These are phyloP conservation scores for Gastrodia elata DNA, from an alignment of 106 monocot genomes.

Conservation along the genomic window DNA sequence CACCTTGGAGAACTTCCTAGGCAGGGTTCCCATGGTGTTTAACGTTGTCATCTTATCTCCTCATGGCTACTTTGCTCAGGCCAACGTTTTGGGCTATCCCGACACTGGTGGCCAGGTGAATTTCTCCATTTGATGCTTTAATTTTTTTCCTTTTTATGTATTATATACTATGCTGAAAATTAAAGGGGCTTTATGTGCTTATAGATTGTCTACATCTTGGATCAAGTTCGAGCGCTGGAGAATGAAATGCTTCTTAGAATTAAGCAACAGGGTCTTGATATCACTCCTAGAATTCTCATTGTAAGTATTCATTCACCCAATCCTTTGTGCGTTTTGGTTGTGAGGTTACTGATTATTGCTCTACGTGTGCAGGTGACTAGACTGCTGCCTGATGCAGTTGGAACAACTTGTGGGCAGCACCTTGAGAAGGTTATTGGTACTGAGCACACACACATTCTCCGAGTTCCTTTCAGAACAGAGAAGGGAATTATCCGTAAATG, in stretches of 20 bases:
- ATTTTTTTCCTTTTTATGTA: neutral
- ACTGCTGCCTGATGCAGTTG: conserved; percentile 54
- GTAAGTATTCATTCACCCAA: conserved; percentile 30
- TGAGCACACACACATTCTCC: conserved; percentile 48
- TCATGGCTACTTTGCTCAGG: conserved; percentile 95
- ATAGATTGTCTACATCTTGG: conserved; percentile 98
- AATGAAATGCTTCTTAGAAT: conserved; percentile 83
- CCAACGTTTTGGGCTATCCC: conserved; percentile 93
- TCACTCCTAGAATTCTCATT: conserved; percentile 78
- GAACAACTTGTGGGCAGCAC: conserved; percentile 56
- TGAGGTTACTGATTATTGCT: neutral
- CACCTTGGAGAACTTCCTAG: conserved; percentile 80
- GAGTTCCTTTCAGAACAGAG: conserved; percentile 56
- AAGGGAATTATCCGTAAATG: conserved; percentile 45
- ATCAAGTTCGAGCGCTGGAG: conserved; percentile 96
- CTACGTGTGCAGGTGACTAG: conserved; percentile 38
- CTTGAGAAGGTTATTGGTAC: conserved; percentile 64
- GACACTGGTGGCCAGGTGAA: conserved; percentile 96
- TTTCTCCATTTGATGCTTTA: neutral
- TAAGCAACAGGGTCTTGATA: conserved; percentile 78
- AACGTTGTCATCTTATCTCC: conserved; percentile 97
- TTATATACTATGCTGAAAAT: neutral
- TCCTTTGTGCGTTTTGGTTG: neutral
- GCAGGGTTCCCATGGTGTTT: conserved; percentile 84
- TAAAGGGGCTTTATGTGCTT: neutral